phyloP scores from a whole-genome alignment of 805 yeast genomes.

The Isabelozyma rhagii region DNA sequence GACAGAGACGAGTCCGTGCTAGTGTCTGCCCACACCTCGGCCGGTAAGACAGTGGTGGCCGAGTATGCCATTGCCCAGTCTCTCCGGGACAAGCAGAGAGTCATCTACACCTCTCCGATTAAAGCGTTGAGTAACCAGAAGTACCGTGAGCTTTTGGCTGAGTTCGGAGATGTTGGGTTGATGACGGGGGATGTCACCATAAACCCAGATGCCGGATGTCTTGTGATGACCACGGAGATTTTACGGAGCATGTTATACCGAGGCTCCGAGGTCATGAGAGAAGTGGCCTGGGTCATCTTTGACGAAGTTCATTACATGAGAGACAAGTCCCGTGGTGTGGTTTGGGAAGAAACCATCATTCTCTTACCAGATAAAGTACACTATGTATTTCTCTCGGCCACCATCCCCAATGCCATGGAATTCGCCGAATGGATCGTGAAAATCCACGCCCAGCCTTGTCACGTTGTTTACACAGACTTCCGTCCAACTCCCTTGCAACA shows the following conservation, averaged over 20 bases:
- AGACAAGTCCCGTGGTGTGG: constrained; percentile 97
- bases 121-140: constrained; percentile 94
- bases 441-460: constrained; percentile 94
- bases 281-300: constrained; percentile 97
- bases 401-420: constrained; percentile 97
- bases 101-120: constrained; percentile 92
- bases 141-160: constrained; percentile 86
- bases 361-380: constrained; percentile 94
- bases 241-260: constrained; percentile 93
- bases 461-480: constrained; percentile 96
- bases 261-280: constrained; percentile 97
- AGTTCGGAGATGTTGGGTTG: constrained; percentile 94
- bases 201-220: constrained; percentile 96
- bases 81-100: constrained; percentile 86
- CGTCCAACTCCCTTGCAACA: constrained; percentile 99
- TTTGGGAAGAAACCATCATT: constrained; percentile 98
- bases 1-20: constrained; percentile 92
- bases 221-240: constrained; percentile 99
- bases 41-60: constrained; percentile 96
- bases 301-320: constrained; percentile 99
- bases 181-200: constrained; percentile 99
- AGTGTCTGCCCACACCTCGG: constrained; percentile 97
- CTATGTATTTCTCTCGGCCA: constrained; percentile 90
- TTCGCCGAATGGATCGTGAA: constrained; percentile 98
- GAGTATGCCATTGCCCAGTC: constrained; percentile 97